Evolutionary conservation across 2,329 filamentous ascomycete genomes (phyloP), one percentile per base, ranked within the genome.

Genomic region (Colletotrichum gloeosporioides): DNA sequence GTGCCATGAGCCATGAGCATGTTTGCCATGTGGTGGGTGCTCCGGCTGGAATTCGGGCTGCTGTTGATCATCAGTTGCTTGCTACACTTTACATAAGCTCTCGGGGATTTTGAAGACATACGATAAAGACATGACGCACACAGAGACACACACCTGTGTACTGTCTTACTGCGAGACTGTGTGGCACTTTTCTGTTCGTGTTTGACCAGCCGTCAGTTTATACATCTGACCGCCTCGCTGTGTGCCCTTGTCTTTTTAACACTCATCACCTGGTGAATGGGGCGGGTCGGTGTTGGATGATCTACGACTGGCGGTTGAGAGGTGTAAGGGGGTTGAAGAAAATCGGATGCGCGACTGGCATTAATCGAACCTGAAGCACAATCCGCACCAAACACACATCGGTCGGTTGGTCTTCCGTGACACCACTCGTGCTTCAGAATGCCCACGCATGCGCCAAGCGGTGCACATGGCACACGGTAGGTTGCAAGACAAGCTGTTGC

Each of bases 381-480:
- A 34, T 27, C 34, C 27, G 59, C 31, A 65, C 66, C 74, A 70
- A 62, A 63, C 32, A 34, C 59, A 69, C 65, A 66, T 74, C 74
- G 65, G 74, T 63, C 74, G 74, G 74, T 34, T 64, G 44, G 44
- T 27, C 59, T 65, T 74, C 76, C 76, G 77, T 77, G 72, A 78
- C 77, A 75, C 69, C 75, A 39, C 65, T 72, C 44, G 66, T 77
- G 77, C 76, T 70, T 78, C 77, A 78, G 61, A 71, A 67, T 70
- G 67, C 74, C 78, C 73, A 69, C 78, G 73, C 70, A 77, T 62
- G 73, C 71, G 73, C 77, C 77, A 78, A 78, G 77, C 34, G 65
- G 36, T 39, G 71, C 65, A 76, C 74, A 74, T 74, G 74, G 74
- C 65, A 76, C 74, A 44, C 22, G 29, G 36, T 12, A 22, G 61